Evolutionary conservation across 495 filamentous ascomycete genomes (phyloP).

Genomic region (Annulohypoxylon stygium): DNA sequence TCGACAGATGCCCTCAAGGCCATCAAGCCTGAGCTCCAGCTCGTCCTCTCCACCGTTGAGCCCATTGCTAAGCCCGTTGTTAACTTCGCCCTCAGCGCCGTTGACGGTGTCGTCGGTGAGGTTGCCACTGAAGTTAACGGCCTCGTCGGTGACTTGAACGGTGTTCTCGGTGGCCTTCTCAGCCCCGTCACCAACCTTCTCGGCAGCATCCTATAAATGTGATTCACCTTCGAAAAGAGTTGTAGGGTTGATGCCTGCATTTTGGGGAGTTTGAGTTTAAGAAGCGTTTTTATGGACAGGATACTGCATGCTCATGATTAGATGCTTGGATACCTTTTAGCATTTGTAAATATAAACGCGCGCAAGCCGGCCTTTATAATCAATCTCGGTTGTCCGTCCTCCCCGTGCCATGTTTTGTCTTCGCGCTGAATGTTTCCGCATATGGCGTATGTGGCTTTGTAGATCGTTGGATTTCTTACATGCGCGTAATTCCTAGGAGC

Average conservation of each 20-base stretch:
- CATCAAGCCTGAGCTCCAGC: conserved; percentile 47
- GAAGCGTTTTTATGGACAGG: conserved; percentile 29
- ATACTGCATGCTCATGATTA: conserved; percentile 45
- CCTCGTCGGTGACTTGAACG: conserved; percentile 28
- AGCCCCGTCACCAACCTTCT: conserved; percentile 29
- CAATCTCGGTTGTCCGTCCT: conserved; percentile 11
- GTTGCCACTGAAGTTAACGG: conserved; percentile 24
- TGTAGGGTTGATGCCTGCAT: conserved; percentile 36
- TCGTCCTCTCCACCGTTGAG: conserved; percentile 35
- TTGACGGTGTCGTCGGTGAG: conserved; percentile 16
- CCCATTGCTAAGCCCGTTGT: conserved; percentile 42
- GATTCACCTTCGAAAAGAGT: background rate
- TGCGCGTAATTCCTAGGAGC: background rate
- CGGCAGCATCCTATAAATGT: conserved; percentile 37
- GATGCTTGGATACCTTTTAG: conserved; percentile 47
- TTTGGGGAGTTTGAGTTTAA: conserved; percentile 32
- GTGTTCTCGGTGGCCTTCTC: conserved; percentile 35
- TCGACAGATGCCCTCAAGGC: conserved; percentile 35
- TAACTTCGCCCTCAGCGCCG: conserved; percentile 32
- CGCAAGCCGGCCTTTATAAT: conserved; percentile 33
- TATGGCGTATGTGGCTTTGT: background rate
- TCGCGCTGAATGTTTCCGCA: background rate
- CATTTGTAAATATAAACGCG: conserved; percentile 41
- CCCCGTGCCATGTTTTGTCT: background rate
- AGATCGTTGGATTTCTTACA: conserved; percentile 9